Evolutionary conservation across 345 rosid species (phyloP).

Genomic region (Isatis tinctoria): DNA sequence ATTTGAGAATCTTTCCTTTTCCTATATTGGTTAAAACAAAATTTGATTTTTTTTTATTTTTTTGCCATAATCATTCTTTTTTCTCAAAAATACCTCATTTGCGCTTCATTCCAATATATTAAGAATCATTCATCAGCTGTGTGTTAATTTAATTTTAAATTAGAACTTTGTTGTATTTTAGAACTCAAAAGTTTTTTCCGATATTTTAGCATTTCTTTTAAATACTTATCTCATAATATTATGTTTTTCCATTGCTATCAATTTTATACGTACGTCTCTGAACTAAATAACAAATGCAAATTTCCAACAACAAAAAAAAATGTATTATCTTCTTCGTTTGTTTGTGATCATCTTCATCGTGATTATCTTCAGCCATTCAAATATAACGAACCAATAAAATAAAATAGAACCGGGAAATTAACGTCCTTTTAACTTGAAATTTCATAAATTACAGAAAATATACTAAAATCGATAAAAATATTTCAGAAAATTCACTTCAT

Average conservation of each 20-base stretch:
- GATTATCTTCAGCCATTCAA: slow-evolving; percentile 11
- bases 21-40: neutral
- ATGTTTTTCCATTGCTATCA: neutral
- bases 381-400: neutral
- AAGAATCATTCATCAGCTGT: neutral
- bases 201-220: neutral
- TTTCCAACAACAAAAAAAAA: neutral
- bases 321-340: slow-evolving; percentile 4
- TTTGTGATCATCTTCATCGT: slow-evolving; percentile 16
- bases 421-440: neutral
- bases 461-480: neutral
- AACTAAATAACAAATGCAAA: neutral
- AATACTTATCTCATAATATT: neutral
- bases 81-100: neutral
- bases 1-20: neutral
- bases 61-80: neutral
- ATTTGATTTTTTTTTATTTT: neutral
- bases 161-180: neutral
- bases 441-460: slow-evolving; percentile 8
- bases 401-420: neutral
- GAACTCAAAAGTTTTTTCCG: neutral
- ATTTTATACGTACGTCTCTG: slow-evolving; percentile 12
- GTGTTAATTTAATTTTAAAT: no score
- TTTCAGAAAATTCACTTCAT: neutral
- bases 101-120: neutral